phyloP scores from a whole-genome alignment of 2,329 filamentous ascomycete species.

The Alternaria sp. region DNA sequence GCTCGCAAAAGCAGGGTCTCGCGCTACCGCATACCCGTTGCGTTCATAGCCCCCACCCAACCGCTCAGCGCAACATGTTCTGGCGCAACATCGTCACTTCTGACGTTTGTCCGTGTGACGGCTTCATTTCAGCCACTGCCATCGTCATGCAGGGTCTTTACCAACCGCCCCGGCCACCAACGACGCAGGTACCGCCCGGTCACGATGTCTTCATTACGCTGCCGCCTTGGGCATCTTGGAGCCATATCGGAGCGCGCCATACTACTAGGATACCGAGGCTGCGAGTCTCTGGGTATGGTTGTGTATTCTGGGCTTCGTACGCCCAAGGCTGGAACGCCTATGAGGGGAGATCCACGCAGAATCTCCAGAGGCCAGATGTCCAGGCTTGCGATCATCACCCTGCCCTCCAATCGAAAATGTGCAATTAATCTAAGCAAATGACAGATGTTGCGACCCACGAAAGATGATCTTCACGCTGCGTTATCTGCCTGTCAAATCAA shows the following conservation, averaged over 20 bases:
- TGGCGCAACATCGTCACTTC: conserved; percentile 25
- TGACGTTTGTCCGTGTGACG: conserved; percentile 23
- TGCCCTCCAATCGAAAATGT: background rate
- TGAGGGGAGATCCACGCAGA: background rate
- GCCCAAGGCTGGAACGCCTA: background rate
- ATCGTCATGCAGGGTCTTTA: conserved; percentile 4
- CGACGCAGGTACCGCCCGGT: conserved; percentile 24
- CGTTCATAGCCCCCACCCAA: conserved; percentile 16
- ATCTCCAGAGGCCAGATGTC: background rate
- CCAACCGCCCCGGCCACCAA: background rate
- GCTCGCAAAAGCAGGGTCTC: conserved; percentile 23
- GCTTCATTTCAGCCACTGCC: conserved; percentile 18
- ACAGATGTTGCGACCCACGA: background rate
- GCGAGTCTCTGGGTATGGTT: background rate
- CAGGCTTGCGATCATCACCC: background rate
- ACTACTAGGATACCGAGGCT: background rate
- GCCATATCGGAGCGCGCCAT: background rate
- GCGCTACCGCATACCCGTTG: conserved; percentile 17
- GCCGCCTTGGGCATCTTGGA: background rate
- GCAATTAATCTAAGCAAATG: background rate
- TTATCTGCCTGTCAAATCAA: background rate
- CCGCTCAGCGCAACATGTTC: conserved; percentile 10
- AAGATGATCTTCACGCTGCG: conserved; percentile 2
- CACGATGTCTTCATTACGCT: conserved; percentile 12
- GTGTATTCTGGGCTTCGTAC: background rate